Percentiles rank a stretch among this genome's conserved stretches.
Conservation (phyloP, 2,329 filamentous ascomycete genomes). For the Hypoxylon sp. region DNA sequence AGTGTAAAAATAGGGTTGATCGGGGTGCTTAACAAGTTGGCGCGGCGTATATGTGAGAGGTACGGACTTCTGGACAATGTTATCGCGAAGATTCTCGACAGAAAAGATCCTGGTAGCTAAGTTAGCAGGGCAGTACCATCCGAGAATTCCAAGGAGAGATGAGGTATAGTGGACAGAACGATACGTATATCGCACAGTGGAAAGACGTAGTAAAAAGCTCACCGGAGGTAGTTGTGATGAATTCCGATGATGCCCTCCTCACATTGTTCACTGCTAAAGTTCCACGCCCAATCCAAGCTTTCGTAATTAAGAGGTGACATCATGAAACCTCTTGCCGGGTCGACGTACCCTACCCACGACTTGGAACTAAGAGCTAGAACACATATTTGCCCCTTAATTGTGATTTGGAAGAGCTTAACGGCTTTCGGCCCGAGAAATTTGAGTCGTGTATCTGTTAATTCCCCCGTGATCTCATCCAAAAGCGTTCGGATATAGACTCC, state of each 20-base stretch:
- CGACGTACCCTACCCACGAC: constrained; percentile 96
- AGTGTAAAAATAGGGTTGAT: constrained; percentile 91
- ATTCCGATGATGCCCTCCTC: constrained; percentile 95
- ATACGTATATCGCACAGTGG: constrained; percentile 75
- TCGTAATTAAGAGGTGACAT: constrained; percentile 92
- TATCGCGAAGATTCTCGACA: constrained; percentile 87
- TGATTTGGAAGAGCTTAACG: constrained; percentile 92
- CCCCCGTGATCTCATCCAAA: constrained; percentile 93
- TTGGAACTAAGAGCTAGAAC: constrained; percentile 92
- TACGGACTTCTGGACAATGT: constrained; percentile 87
- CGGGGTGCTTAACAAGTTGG: constrained; percentile 88
- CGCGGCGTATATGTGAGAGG: constrained; percentile 91
- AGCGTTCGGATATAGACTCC: constrained; percentile 97
- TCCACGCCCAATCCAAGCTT: constrained; percentile 93
- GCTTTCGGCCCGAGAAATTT: constrained; percentile 94
- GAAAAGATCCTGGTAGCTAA: constrained; percentile 94
- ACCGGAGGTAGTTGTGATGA: constrained; percentile 89
- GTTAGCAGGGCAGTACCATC: no score
- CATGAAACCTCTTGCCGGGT: constrained; percentile 88
- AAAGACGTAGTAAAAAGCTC: constrained; percentile 71
- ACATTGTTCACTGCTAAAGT: constrained; percentile 95
- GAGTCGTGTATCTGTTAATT: constrained; percentile 93
- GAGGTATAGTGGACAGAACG: constrained; percentile 69
- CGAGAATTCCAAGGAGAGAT: no score
- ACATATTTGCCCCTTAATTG: constrained; percentile 85